Percentiles rank a stretch among this genome's conserved stretches.
Evolutionary conservation across 495 filamentous ascomycete species (phyloP).

Genomic region (Oleoguttula mirabilis): DNA sequence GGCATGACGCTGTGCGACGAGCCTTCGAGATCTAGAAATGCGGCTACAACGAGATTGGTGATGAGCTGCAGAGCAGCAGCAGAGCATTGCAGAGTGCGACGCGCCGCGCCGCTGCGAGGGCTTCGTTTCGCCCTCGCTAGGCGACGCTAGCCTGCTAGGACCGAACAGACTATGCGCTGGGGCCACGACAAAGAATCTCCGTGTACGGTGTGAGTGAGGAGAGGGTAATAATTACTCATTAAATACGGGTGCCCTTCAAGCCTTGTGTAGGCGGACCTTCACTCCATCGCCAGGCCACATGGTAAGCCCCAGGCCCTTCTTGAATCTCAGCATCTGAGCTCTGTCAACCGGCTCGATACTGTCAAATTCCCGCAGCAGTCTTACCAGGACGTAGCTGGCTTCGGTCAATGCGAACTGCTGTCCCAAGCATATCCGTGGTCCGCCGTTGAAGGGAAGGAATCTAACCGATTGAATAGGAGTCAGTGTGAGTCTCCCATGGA

Average conservation of each 20-base stretch:
- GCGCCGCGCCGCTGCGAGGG: too few relatives aligned
- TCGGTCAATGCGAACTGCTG: constrained; percentile 16
- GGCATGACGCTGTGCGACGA: neutral
- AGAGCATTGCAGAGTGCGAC: too few relatives aligned
- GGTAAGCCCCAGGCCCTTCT: constrained; percentile 13
- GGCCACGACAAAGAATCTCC: too few relatives aligned
- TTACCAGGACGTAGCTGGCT: constrained; percentile 14
- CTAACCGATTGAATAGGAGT: neutral
- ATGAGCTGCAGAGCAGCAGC: too few relatives aligned
- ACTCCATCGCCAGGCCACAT: constrained; percentile 19
- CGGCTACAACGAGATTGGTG: too few relatives aligned
- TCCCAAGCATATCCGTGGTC: constrained; percentile 19
- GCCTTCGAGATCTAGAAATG: too few relatives aligned
- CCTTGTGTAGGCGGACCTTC: constrained; percentile 16
- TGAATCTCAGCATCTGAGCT: constrained; percentile 1
- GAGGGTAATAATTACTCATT: too few relatives aligned
- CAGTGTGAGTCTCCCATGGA: neutral
- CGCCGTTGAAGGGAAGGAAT: constrained; percentile 16
- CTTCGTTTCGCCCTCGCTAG: too few relatives aligned
- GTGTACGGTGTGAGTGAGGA: too few relatives aligned
- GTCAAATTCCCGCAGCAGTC: constrained; percentile 19
- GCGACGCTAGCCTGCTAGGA: too few relatives aligned
- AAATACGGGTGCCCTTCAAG: neutral
- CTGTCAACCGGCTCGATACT: constrained; percentile 9
- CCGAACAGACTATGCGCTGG: too few relatives aligned